Conservation (phyloP, 2,329 filamentous ascomycete species). For the Cladosporium phlei region DNA sequence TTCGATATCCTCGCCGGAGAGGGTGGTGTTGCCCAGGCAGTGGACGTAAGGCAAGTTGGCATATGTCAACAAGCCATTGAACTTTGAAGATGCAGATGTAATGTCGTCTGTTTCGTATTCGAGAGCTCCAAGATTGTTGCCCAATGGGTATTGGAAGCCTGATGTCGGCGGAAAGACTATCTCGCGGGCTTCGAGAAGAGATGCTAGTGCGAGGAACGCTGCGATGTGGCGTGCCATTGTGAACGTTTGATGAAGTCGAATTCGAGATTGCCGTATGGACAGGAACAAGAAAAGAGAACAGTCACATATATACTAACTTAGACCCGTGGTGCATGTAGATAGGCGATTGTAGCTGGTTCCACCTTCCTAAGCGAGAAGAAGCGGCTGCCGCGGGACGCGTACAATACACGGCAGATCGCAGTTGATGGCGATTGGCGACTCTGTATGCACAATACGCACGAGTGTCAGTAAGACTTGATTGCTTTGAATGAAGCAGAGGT, state of each 20-base stretch:
- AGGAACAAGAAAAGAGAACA: too few species aligned
- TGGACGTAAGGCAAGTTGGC: conserved; percentile 47
- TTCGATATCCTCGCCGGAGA: conserved; percentile 32
- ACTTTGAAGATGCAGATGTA: conserved; percentile 22
- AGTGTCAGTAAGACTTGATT: too few species aligned
- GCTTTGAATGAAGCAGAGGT: too few species aligned
- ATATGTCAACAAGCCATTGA: conserved; percentile 43
- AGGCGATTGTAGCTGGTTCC: not conserved
- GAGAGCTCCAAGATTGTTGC: conserved; percentile 14
- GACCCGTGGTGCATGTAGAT: too few species aligned
- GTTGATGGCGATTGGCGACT: too few species aligned
- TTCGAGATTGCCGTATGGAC: too few species aligned
- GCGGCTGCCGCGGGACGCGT: conserved; percentile 9
- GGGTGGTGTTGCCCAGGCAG: conserved; percentile 33
- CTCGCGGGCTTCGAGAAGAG: conserved; percentile 31
- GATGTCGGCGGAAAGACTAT: conserved; percentile 41
- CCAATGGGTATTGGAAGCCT: conserved; percentile 33
- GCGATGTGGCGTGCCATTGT: not conserved
- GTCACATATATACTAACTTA: too few species aligned
- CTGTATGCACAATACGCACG: too few species aligned
- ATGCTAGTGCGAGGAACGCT: conserved; percentile 14
- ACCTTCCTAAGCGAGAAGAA: conserved; percentile 4
- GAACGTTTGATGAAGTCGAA: too few species aligned
- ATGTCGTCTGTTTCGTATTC: conserved; percentile 20
- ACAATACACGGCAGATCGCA: too few species aligned